These are phyloP conservation scores for Cryptococcus sp. DNA, from an alignment of 1,284 basidiomycete genomes.

Conservation along the genomic window DNA sequence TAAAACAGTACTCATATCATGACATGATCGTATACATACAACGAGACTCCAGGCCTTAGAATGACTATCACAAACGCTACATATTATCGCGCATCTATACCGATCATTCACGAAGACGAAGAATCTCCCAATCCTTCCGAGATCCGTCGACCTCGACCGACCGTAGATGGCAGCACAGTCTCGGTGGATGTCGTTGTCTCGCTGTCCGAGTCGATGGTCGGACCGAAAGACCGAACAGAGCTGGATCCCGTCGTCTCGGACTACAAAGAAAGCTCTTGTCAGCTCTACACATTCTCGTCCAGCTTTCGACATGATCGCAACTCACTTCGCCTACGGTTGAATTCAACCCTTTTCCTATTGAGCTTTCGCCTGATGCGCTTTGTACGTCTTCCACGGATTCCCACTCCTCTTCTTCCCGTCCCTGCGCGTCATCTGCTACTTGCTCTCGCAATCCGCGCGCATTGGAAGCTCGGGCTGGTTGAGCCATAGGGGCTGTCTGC, in stretches of 20 bases:
- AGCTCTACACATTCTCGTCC: background rate
- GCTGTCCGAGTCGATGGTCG: conserved; percentile 15
- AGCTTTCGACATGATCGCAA: background rate
- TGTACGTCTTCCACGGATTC: conserved; percentile 1
- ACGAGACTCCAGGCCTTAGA: too few species aligned
- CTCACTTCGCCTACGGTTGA: conserved; percentile 34
- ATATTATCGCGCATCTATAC: too few species aligned
- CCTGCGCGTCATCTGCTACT: conserved; percentile 21
- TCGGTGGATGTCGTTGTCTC: conserved; percentile 16
- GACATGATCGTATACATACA: too few species aligned
- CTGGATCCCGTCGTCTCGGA: conserved; percentile 24
- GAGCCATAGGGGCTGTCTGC: conserved; percentile 20
- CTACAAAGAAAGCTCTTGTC: conserved; percentile 3
- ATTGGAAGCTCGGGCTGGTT: conserved; percentile 12
- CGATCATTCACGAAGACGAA: too few species aligned
- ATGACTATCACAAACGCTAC: too few species aligned
- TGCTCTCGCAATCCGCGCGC: conserved; percentile 21
- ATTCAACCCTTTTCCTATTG: conserved; percentile 18
- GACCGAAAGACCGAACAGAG: conserved; percentile 11
- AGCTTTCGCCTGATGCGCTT: conserved; percentile 21
- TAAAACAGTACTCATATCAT: too few species aligned
- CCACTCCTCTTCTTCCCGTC: conserved; percentile 33
- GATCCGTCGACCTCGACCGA: background rate
- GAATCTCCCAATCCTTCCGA: too few species aligned
- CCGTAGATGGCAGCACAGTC: background rate